A percentile compares a stretch with the other conserved stretches of the same genome.
phyloP scores from a whole-genome alignment of 1,139 yeast genomes.

The Trichomonascaceae sp. region DNA sequence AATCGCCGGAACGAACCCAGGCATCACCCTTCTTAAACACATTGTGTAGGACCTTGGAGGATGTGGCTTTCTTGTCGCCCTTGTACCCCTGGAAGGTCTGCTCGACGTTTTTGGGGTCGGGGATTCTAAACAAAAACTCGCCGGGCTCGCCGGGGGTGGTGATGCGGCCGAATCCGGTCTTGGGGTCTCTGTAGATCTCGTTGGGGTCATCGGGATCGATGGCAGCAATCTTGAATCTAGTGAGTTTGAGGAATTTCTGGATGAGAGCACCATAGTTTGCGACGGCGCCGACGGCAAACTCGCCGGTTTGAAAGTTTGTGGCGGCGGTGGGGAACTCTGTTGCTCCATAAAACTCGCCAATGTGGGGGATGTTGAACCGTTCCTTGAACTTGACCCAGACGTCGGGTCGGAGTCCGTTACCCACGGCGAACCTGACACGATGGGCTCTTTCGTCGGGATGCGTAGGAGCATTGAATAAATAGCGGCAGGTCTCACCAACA shows the following conservation, averaged over 20 bases:
- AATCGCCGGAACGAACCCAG: constrained; percentile 82
- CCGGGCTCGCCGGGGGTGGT: constrained; percentile 61
- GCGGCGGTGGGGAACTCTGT: constrained; percentile 89
- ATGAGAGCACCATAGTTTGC: constrained; percentile 53
- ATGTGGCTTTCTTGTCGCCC: constrained; percentile 68
- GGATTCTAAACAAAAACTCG: constrained; percentile 66
- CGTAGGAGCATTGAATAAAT: constrained; percentile 56
- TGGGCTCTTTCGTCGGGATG: constrained; percentile 59
- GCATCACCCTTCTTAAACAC: constrained; percentile 84
- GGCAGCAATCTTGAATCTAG: constrained; percentile 34
- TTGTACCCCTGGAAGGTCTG: constrained; percentile 81
- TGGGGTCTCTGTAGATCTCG: constrained; percentile 55
- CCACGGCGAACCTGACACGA: constrained; percentile 60
- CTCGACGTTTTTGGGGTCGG: constrained; percentile 33
- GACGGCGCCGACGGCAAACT: constrained; percentile 80
- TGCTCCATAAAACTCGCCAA: constrained; percentile 91
- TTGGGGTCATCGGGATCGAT: constrained; percentile 78
- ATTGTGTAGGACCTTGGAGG: constrained; percentile 55
- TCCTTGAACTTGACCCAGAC: constrained; percentile 74
- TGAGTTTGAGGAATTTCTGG: constrained; percentile 5
- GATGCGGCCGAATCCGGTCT: constrained; percentile 47
- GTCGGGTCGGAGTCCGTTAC: constrained; percentile 89
- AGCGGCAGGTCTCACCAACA: constrained; percentile 93
- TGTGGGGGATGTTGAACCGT: constrained; percentile 57
- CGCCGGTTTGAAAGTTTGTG: constrained; percentile 69